Evolutionary conservation across 2,329 filamentous ascomycete species (phyloP).

Genomic region (Ophiostoma angusticollis): DNA sequence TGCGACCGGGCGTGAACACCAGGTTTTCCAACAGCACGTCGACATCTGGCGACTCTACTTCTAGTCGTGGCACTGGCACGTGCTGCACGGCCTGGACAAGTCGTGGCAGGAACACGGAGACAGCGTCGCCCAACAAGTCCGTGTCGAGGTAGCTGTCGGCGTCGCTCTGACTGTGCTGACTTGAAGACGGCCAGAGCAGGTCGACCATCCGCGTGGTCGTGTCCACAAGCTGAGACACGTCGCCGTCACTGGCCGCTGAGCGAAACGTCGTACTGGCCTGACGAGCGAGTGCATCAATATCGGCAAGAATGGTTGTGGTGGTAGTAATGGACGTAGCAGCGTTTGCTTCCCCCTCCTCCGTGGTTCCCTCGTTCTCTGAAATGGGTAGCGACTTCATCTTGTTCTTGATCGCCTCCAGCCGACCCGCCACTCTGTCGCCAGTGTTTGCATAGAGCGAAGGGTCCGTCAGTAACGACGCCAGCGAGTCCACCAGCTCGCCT

Average conservation of each 20-base stretch:
- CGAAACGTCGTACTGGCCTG: constrained; percentile 56
- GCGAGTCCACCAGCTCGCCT: constrained; percentile 55
- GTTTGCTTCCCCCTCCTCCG: constrained; percentile 22
- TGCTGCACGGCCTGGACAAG: constrained; percentile 69
- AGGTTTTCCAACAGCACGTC: constrained; percentile 84
- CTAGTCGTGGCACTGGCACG: constrained; percentile 80
- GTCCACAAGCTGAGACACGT: constrained; percentile 55
- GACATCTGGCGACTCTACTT: constrained; percentile 69
- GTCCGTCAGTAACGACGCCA: constrained; percentile 74
- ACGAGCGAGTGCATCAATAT: constrained; percentile 58
- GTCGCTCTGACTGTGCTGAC: constrained; percentile 42
- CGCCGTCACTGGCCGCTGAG: constrained; percentile 57
- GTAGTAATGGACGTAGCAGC: neutral
- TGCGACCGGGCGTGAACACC: constrained; percentile 58
- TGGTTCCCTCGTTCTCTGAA: too few species aligned
- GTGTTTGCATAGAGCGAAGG: constrained; percentile 79
- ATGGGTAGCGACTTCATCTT: constrained; percentile 53
- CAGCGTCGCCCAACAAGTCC: constrained; percentile 62
- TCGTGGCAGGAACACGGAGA: constrained; percentile 71
- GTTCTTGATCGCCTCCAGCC: constrained; percentile 36
- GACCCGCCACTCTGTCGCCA: constrained; percentile 54
- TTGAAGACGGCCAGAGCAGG: constrained; percentile 54
- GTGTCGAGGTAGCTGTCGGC: too few species aligned
- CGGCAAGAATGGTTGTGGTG: constrained; percentile 44
- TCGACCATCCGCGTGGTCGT: constrained; percentile 55